phyloP scores from a whole-genome alignment of 2,329 filamentous ascomycete genomes.

The Alternaria sp. region DNA sequence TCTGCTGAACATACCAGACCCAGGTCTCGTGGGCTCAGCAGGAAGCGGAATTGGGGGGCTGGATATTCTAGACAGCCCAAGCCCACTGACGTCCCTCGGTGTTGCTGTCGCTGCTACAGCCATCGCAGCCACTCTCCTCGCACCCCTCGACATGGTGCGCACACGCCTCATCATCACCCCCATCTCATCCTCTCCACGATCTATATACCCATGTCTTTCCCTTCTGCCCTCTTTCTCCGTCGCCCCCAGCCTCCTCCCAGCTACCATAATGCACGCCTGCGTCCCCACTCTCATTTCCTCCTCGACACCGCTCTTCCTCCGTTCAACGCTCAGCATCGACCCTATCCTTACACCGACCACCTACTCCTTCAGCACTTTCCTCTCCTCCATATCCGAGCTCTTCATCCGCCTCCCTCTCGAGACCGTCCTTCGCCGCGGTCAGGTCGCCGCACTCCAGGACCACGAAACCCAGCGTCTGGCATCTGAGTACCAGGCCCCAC shows the following conservation, averaged over 20 bases:
- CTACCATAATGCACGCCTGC: slow-evolving; percentile 86
- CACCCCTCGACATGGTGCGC: slow-evolving; percentile 87
- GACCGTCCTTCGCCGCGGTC: slow-evolving; percentile 86
- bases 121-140: slow-evolving; percentile 77
- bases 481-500: slow-evolving; percentile 30
- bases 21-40: slow-evolving; percentile 61
- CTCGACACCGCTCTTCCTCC: slow-evolving; percentile 82
- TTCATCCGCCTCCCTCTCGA: slow-evolving; percentile 89
- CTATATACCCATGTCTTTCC: slow-evolving; percentile 78
- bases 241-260: slow-evolving; percentile 72
- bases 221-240: slow-evolving; percentile 75
- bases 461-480: slow-evolving; percentile 40
- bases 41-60: slow-evolving; percentile 65
- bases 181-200: slow-evolving; percentile 73
- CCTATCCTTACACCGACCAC: slow-evolving; percentile 79
- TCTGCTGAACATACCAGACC: slow-evolving; percentile 85
- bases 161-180: slow-evolving; percentile 87
- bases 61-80: slow-evolving; percentile 81
- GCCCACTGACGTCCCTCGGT: slow-evolving; percentile 79
- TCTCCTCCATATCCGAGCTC: slow-evolving; percentile 78
- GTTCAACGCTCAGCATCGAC: slow-evolving; percentile 83
- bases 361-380: slow-evolving; percentile 83
- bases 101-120: slow-evolving; percentile 71
- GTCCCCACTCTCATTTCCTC: slow-evolving; percentile 83
- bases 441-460: slow-evolving; percentile 68